These are phyloP conservation scores for Sporothrix humicola DNA, from an alignment of 2,329 filamentous ascomycete species.

Conservation along the genomic window DNA sequence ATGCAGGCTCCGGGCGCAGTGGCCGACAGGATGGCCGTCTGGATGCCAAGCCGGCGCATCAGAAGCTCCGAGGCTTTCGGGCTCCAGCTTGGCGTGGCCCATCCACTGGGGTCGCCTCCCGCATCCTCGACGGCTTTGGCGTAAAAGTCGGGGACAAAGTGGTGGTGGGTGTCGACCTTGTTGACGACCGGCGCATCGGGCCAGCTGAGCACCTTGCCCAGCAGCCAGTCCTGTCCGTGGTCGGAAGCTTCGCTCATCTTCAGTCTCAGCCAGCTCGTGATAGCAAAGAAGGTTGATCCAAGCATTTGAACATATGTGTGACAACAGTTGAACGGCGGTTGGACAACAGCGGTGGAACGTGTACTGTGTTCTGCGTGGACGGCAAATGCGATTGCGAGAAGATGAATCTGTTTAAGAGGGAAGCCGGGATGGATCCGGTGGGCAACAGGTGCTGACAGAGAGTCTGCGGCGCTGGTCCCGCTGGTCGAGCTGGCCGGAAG, in stretches of 20 bases:
- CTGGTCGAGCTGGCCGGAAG: too few relatives aligned
- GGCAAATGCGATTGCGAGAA: too few relatives aligned
- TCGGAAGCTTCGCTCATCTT: background rate
- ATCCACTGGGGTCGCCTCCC: constrained; percentile 10
- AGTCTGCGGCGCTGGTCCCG: too few relatives aligned
- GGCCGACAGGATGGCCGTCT: background rate
- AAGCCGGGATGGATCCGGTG: background rate
- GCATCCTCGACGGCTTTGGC: background rate
- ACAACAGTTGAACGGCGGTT: background rate
- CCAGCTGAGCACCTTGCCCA: constrained; percentile 15
- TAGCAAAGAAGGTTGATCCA: background rate
- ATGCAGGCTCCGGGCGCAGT: background rate
- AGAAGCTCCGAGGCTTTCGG: background rate
- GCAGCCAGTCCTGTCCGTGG: constrained; percentile 9
- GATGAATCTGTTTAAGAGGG: background rate
- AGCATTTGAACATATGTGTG: background rate
- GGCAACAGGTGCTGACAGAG: too few relatives aligned
- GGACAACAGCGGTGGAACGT: too few relatives aligned
- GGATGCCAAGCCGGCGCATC: background rate
- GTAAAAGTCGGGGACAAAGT: constrained; percentile 1
- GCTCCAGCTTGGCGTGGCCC: constrained; percentile 3
- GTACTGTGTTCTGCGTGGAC: too few relatives aligned
- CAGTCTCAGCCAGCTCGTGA: background rate
- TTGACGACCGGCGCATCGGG: background rate
- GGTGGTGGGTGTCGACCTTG: constrained; percentile 12